These are phyloP conservation scores for Globisporangium nunn DNA, from an alignment of 352 stramenopile species.

Conservation along the genomic window DNA sequence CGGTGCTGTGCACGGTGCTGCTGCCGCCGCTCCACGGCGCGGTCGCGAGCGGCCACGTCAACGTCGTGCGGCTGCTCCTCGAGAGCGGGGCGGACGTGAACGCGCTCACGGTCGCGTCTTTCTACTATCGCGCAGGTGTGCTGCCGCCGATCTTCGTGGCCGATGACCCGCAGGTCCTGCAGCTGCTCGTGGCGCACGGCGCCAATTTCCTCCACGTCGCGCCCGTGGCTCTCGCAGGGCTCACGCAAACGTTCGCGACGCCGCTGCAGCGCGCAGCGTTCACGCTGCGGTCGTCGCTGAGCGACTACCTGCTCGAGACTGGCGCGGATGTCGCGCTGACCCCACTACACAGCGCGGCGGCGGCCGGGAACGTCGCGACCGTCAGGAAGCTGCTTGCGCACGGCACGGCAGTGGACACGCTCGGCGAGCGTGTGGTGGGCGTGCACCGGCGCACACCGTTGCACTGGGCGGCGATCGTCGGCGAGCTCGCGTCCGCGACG, in stretches of 20 bases:
- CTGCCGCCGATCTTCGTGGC: constrained; percentile 71
- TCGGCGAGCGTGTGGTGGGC: constrained; percentile 54
- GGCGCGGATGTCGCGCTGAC: constrained; percentile 73
- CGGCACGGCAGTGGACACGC: constrained; percentile 32
- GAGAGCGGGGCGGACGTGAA: constrained; percentile 54
- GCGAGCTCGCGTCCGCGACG: constrained; percentile 24
- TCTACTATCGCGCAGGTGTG: constrained; percentile 51
- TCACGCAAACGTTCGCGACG: constrained; percentile 37
- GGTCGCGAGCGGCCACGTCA: constrained; percentile 49
- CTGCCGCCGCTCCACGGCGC: constrained; percentile 66
- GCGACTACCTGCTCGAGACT: constrained; percentile 54
- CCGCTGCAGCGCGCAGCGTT: constrained; percentile 60
- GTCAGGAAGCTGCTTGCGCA: constrained; percentile 39
- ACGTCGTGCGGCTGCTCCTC: constrained; percentile 57
- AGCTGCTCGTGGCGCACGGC: constrained; percentile 46
- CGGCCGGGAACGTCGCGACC: constrained; percentile 28
- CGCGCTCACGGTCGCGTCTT: constrained; percentile 46
- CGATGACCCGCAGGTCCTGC: constrained; percentile 63
- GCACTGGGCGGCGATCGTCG: constrained; percentile 66
- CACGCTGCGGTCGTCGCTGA: constrained; percentile 51
- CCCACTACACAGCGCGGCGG: constrained; percentile 66
- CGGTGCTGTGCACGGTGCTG: constrained; percentile 51
- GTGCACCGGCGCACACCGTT: constrained; percentile 60
- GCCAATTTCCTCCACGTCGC: constrained; percentile 69
- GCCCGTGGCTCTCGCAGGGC: constrained; percentile 28